Evolutionary conservation across 495 filamentous ascomycete genomes (phyloP).

Genomic region (Oidiodendron maius): DNA sequence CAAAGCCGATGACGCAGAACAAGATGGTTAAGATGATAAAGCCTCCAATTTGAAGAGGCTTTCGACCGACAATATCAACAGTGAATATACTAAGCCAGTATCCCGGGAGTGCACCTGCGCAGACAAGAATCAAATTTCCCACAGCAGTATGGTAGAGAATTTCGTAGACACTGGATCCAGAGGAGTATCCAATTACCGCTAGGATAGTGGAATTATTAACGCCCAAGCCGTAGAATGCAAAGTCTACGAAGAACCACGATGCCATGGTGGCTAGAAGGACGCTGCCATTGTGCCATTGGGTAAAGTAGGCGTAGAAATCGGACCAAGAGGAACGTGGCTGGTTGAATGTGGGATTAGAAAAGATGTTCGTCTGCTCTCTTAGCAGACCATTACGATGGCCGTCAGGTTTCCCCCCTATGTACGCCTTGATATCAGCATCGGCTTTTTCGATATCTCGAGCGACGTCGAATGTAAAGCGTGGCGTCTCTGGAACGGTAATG

Average conservation of each 20-base stretch:
- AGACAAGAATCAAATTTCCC: constrained; percentile 66
- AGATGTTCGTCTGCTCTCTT: constrained; percentile 22
- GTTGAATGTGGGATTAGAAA: constrained; percentile 14
- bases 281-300: constrained; percentile 58
- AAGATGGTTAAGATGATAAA: constrained; percentile 64
- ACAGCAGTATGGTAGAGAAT: constrained; percentile 62
- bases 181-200: constrained; percentile 55
- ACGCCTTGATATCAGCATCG: constrained; percentile 56
- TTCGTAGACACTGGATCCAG: constrained; percentile 45
- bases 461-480: constrained; percentile 59
- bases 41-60: constrained; percentile 62
- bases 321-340: constrained; percentile 55
- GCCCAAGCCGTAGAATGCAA: constrained; percentile 17
- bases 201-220: constrained; percentile 68
- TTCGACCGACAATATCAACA: constrained; percentile 60
- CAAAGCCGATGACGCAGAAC: constrained; percentile 68
- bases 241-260: constrained; percentile 73
- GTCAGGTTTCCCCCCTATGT: constrained; percentile 39
- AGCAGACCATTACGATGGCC: constrained; percentile 6
- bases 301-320: constrained; percentile 59
- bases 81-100: constrained; percentile 68
- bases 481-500: constrained; percentile 72
- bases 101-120: constrained; percentile 69
- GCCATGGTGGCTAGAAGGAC: constrained; percentile 67
- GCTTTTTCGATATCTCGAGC: constrained; percentile 54